Evolutionary conservation across 768 basidiomycete species (phyloP).

Genomic region (Rubroboletus pulcherrimus): DNA sequence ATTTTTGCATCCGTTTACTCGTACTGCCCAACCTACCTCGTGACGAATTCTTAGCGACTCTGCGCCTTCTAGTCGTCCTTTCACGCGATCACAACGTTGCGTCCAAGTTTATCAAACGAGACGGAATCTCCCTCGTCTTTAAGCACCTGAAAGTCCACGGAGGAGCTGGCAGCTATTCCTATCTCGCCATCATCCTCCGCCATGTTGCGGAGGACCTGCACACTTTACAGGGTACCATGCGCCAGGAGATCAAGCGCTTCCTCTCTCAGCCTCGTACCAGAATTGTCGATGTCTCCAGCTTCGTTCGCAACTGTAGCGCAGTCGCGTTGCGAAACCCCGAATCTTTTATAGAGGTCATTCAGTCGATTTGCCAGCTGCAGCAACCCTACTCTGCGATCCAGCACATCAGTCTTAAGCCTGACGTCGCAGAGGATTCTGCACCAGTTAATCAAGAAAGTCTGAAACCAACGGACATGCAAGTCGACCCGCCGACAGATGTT

Average conservation of each 20-base stretch:
- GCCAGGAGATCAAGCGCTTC: slow-evolving; percentile 77
- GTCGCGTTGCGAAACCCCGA: slow-evolving; percentile 79
- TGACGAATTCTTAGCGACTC: slow-evolving; percentile 77
- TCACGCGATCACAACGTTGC: slow-evolving; percentile 70
- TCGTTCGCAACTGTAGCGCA: slow-evolving; percentile 71
- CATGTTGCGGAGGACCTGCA: slow-evolving; percentile 81
- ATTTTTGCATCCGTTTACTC: slow-evolving; percentile 73
- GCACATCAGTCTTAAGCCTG: slow-evolving; percentile 56
- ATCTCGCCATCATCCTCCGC: slow-evolving; percentile 84
- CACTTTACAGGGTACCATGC: slow-evolving; percentile 69
- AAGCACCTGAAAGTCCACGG: slow-evolving; percentile 57
- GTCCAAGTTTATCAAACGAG: slow-evolving; percentile 59
- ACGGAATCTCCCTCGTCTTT: slow-evolving; percentile 64
- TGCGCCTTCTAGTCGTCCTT: slow-evolving; percentile 81
- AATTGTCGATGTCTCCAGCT: slow-evolving; percentile 64
- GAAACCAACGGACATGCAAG: slow-evolving; percentile 52
- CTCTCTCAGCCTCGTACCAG: slow-evolving; percentile 70
- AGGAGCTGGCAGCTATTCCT: slow-evolving; percentile 69
- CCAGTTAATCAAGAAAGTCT: slow-evolving; percentile 8
- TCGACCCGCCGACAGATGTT: slow-evolving; percentile 38
- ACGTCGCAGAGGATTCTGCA: slow-evolving; percentile 19
- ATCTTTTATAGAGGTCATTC: slow-evolving; percentile 70
- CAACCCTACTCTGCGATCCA: slow-evolving; percentile 56
- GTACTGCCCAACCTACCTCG: slow-evolving; percentile 57
- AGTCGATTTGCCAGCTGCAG: slow-evolving; percentile 67